These are phyloP conservation scores for Elymus sibiricus DNA, from an alignment of 176 grass and related monocot genomes.

Conservation along the genomic window DNA sequence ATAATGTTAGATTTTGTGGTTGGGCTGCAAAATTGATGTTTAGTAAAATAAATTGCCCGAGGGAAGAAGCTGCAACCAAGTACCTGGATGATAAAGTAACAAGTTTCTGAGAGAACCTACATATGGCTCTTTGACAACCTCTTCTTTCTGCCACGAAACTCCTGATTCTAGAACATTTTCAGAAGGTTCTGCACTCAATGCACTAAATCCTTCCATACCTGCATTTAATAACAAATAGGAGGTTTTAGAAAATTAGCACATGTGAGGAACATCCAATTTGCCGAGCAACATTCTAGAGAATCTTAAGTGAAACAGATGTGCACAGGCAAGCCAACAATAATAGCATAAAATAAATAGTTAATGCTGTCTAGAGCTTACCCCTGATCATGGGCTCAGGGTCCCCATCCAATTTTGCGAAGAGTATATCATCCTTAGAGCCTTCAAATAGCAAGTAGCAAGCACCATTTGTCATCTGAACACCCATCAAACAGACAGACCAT, in stretches of 20 bases:
- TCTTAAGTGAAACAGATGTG: not conserved
- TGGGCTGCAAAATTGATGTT: constrained; percentile 11
- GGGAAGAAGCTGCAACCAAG: not conserved
- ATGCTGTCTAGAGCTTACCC: constrained; percentile 35
- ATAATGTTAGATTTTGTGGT: not conserved
- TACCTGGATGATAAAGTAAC: constrained; percentile 68
- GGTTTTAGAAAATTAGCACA: constrained; percentile 1
- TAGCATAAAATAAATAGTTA: not conserved
- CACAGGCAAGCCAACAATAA: constrained; percentile 1
- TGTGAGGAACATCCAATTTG: not conserved
- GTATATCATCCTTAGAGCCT: constrained; percentile 45
- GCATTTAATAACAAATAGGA: constrained; percentile 30
- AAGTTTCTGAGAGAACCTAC: constrained; percentile 67
- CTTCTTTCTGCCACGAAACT: constrained; percentile 51
- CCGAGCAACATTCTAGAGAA: constrained; percentile 1
- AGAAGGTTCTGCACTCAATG: constrained; percentile 22
- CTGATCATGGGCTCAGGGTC: constrained; percentile 46
- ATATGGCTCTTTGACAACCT: constrained; percentile 47
- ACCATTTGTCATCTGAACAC: constrained; percentile 68
- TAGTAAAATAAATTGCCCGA: constrained; percentile 3
- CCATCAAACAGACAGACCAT: constrained; percentile 41
- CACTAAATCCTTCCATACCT: constrained; percentile 37
- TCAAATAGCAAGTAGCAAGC: constrained; percentile 66
- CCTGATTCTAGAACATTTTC: constrained; percentile 20
- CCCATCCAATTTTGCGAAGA: constrained; percentile 36